A percentile compares a stretch with the other conserved stretches of the same genome.
These are phyloP conservation scores for Cordyceps fumosorosea DNA, from an alignment of 2,329 filamentous ascomycete genomes.

Conservation along the genomic window DNA sequence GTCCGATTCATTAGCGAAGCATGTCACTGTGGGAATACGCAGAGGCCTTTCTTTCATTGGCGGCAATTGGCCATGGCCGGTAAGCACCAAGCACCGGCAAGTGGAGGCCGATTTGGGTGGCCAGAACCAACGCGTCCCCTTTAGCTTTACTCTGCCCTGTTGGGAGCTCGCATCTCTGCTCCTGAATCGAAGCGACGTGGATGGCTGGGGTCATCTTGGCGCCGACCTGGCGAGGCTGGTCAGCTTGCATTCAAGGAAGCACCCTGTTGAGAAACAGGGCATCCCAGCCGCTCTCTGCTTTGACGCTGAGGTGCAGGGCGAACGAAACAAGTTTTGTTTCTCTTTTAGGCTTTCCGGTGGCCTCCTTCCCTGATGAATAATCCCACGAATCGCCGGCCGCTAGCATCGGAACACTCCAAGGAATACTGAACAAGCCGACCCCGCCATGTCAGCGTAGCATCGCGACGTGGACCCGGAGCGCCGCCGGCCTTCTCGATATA, in stretches of 20 bases:
- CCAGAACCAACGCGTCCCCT: background rate
- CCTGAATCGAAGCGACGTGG: no score
- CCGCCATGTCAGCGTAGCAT: conserved; percentile 13
- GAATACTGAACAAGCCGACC: background rate
- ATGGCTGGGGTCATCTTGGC: no score
- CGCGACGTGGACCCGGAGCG: background rate
- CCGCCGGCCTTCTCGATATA: background rate
- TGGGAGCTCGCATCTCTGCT: no score
- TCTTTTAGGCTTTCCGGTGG: no score
- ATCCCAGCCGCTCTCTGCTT: no score
- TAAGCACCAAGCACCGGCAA: background rate
- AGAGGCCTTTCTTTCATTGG: background rate
- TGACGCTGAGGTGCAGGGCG: background rate
- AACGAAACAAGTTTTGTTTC: no score
- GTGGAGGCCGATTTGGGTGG: background rate
- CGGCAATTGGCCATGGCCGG: background rate
- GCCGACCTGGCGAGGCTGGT: no score
- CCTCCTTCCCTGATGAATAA: background rate
- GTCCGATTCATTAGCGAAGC: background rate
- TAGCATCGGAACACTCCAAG: background rate
- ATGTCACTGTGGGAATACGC: background rate
- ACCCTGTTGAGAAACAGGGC: no score
- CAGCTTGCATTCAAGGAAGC: no score
- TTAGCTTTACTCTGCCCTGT: background rate
- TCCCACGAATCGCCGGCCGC: background rate